A percentile compares a stretch with the other conserved stretches of the same genome.
phyloP scores from a whole-genome alignment of 179 eudicot species.

The Silene vulgaris region DNA sequence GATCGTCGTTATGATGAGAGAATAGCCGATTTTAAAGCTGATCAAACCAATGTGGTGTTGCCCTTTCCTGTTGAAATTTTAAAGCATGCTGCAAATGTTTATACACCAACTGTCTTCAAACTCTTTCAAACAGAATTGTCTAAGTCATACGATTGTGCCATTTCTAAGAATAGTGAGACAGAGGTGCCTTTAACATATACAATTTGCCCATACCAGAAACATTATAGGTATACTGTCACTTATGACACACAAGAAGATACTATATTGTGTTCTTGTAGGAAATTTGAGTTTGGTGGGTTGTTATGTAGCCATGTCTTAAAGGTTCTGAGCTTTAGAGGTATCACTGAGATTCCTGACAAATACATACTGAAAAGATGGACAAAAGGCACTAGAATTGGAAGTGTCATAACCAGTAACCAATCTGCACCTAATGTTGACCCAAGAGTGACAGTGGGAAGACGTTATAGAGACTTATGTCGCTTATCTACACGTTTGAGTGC shows the following conservation, averaged over 20 bases:
- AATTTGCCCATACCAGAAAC: not conserved
- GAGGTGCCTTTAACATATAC: not conserved
- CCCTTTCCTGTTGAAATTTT: slow-evolving; percentile 4
- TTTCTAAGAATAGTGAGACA: not conserved
- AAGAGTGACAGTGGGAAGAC: not conserved
- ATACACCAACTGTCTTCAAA: not conserved
- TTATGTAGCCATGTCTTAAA: not conserved
- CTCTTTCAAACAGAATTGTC: not conserved
- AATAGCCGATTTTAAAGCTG: not conserved
- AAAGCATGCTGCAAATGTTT: not conserved
- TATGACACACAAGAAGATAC: not conserved
- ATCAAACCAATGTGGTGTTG: not conserved
- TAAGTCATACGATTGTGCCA: not conserved
- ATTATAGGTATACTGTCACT: not conserved
- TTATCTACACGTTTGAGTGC: not conserved
- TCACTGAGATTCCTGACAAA: not conserved
- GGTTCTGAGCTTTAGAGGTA: not conserved
- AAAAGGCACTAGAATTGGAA: not conserved
- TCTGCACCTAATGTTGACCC: not conserved
- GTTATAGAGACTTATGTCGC: not conserved
- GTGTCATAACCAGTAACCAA: not conserved
- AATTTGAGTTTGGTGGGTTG: no score
- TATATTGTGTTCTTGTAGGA: not conserved
- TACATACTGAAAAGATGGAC: not conserved
- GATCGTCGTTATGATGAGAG: slow-evolving; percentile 3